Conservation (phyloP, 306 rosid genomes). For the Prunus dulcis region DNA sequence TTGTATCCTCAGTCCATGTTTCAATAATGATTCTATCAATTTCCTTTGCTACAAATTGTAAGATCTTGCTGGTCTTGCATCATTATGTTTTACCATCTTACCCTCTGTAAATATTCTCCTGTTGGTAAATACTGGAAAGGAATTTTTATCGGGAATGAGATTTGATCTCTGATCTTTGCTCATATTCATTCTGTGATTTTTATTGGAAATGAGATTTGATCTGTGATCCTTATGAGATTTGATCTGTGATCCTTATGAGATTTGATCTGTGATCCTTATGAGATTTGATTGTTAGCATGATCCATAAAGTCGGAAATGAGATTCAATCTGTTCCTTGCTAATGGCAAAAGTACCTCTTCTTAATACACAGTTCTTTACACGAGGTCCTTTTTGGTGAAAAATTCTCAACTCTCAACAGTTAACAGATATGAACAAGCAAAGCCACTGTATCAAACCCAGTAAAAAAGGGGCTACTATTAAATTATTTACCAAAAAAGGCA, state of each 20-base stretch:
- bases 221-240: not conserved
- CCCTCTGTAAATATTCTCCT: not conserved
- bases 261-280: too few species aligned
- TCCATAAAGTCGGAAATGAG: too few species aligned
- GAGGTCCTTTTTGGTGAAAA: not conserved
- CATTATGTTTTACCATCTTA: not conserved
- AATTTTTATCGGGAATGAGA: not conserved
- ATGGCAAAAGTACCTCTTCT: not conserved
- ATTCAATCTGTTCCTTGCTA: too few species aligned
- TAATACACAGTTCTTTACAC: too few species aligned
- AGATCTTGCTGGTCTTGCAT: constrained; percentile 1
- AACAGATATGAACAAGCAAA: constrained; percentile 7
- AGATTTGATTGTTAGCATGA: too few species aligned
- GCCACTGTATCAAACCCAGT: not conserved
- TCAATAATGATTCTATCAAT: not conserved
- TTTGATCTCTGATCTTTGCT: not conserved
- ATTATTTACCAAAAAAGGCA: constrained; percentile 4
- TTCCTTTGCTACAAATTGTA: constrained; percentile 8
- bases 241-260: too few species aligned
- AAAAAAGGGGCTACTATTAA: not conserved
- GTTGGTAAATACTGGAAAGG: not conserved
- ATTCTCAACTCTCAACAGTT: not conserved
- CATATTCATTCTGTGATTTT: not conserved
- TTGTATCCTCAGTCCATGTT: not conserved
- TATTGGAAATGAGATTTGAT: too few species aligned